Conservation (phyloP, 371 early-diverging fungal genomes). For the Amoeboradix gromovi region DNA sequence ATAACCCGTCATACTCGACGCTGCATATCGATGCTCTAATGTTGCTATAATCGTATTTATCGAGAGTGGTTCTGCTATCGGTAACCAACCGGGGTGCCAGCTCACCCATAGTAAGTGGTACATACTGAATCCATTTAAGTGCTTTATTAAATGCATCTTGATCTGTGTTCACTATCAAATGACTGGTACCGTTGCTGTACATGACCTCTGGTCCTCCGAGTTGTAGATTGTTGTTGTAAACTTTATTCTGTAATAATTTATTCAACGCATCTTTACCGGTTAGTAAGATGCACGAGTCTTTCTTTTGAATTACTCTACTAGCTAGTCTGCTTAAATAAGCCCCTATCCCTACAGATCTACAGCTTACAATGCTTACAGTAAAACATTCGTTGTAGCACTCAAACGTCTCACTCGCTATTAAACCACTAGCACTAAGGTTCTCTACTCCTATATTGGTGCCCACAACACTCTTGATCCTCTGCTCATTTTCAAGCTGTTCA, state of each 20-base stretch:
- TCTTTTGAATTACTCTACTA: slow-evolving; percentile 84
- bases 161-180: slow-evolving; percentile 77
- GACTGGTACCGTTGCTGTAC: slow-evolving; percentile 91
- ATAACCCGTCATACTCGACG: slow-evolving; percentile 66
- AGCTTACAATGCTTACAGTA: slow-evolving; percentile 83
- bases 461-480: slow-evolving; percentile 60
- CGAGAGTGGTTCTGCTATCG: slow-evolving; percentile 28
- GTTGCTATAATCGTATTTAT: slow-evolving; percentile 34
- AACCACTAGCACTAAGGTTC: slow-evolving; percentile 82
- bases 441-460: slow-evolving; percentile 90
- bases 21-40: slow-evolving; percentile 61
- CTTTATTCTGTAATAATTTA: slow-evolving; percentile 89
- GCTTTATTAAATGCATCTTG: slow-evolving; percentile 70
- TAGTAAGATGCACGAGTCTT: slow-evolving; percentile 86
- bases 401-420: slow-evolving; percentile 93
- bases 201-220: slow-evolving; percentile 95
- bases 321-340: slow-evolving; percentile 95
- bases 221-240: slow-evolving; percentile 90
- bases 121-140: slow-evolving; percentile 58
- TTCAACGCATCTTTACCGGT: slow-evolving; percentile 93
- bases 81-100: slow-evolving; percentile 7
- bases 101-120: slow-evolving; percentile 4
- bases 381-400: slow-evolving; percentile 86
- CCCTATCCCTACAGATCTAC: slow-evolving; percentile 92
- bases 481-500: slow-evolving; percentile 40